Evolutionary conservation across 768 basidiomycete genomes (phyloP).

Genomic region (Sarcomyxa edulis): DNA sequence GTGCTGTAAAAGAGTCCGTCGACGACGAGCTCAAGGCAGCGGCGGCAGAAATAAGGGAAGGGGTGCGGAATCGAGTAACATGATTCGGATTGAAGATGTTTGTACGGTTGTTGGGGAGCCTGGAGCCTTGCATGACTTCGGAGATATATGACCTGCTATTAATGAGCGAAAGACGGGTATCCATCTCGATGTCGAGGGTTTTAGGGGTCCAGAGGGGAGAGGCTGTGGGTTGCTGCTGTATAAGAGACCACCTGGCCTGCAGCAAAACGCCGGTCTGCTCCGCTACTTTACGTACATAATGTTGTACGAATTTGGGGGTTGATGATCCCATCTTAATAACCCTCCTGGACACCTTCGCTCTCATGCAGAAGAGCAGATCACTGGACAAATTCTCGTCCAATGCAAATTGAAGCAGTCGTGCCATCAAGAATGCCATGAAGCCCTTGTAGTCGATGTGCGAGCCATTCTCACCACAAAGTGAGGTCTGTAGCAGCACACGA

Average conservation of each 20-base stretch:
- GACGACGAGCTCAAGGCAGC: constrained; percentile 3
- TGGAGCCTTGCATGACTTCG: constrained; percentile 7
- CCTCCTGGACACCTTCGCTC: constrained; percentile 30
- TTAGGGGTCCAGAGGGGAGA: constrained; percentile 19
- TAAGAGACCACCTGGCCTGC: constrained; percentile 26
- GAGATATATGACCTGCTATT: constrained; percentile 22
- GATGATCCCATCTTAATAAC: constrained; percentile 30
- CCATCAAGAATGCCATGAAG: constrained; percentile 40
- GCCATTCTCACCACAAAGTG: constrained; percentile 13
- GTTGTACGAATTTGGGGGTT: constrained; percentile 13
- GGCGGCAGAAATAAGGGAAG: background rate
- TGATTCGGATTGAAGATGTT: constrained; percentile 14
- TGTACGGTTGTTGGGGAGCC: background rate
- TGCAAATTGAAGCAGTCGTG: constrained; percentile 19
- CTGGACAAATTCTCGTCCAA: constrained; percentile 17
- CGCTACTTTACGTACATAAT: constrained; percentile 14
- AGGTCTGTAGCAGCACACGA: constrained; percentile 39
- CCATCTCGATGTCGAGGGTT: constrained; percentile 19
- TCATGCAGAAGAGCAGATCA: constrained; percentile 30
- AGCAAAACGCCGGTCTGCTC: constrained; percentile 16
- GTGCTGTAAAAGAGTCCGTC: constrained; percentile 10
- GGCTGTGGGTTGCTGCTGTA: constrained; percentile 17
- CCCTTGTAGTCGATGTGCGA: constrained; percentile 31
- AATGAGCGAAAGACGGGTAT: constrained; percentile 27
- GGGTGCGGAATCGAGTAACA: constrained; percentile 11